phyloP scores from a whole-genome alignment of 2,329 filamentous ascomycete species.

The Fulvia fulva region DNA sequence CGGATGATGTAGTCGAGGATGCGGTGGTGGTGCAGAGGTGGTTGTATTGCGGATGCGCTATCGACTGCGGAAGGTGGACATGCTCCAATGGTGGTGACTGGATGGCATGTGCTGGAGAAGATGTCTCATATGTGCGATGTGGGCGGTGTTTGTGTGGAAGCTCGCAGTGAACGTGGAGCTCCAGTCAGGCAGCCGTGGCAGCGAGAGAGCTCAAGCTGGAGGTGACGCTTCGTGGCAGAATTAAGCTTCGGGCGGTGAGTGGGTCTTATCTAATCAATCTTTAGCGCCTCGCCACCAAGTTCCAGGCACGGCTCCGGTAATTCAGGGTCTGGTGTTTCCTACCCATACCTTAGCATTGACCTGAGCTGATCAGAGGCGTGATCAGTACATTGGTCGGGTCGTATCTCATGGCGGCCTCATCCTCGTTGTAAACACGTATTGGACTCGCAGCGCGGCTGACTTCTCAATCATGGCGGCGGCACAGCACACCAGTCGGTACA shows the following conservation, averaged over 20 bases:
- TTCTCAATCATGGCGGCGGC: slow-evolving; percentile 16
- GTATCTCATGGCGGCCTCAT: neutral
- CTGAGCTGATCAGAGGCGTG: neutral
- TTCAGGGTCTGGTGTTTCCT: neutral
- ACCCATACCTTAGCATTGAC: neutral
- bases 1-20: neutral
- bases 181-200: neutral
- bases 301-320: neutral
- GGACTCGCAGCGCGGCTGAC: neutral
- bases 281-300: neutral
- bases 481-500: slow-evolving; percentile 17
- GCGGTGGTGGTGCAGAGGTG: neutral
- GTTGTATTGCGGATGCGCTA: neutral
- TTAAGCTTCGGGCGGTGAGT: neutral
- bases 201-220: too few relatives aligned
- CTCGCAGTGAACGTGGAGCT: neutral
- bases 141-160: neutral
- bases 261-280: neutral
- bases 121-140: neutral
- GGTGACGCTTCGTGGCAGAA: neutral
- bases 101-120: neutral
- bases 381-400: neutral
- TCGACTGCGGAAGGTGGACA: neutral
- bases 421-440: neutral
- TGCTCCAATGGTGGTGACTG: neutral